phyloP scores from a whole-genome alignment of 2,329 filamentous ascomycete species.

The Neurospora crassa region DNA sequence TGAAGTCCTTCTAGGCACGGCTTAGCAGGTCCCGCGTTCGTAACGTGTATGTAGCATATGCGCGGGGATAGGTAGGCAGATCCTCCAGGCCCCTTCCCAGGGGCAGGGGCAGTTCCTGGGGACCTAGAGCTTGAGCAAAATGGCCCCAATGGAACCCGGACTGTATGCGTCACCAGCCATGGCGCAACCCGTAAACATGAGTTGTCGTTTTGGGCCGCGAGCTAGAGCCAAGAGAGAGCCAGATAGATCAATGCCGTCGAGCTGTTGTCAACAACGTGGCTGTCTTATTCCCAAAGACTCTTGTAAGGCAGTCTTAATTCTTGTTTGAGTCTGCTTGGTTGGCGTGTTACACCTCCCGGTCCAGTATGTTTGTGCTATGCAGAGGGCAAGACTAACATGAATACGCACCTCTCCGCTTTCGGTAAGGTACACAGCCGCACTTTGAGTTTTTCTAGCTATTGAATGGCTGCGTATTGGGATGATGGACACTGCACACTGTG shows the following conservation, averaged over 20 bases:
- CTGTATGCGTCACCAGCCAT: background rate
- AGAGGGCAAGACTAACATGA: background rate
- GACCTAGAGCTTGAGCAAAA: background rate
- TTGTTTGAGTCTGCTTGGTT: background rate
- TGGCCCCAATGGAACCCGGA: background rate
- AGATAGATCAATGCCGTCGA: background rate
- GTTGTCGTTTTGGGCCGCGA: background rate
- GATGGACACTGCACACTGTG: background rate
- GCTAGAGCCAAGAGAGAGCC: background rate
- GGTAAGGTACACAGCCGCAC: background rate
- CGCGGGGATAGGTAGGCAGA: background rate
- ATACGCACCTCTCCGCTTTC: background rate
- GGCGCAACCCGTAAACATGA: background rate
- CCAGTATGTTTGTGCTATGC: background rate
- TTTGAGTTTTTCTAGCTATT: too few relatives aligned
- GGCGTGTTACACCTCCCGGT: background rate
- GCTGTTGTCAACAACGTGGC: background rate
- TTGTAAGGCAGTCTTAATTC: background rate
- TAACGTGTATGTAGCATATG: background rate
- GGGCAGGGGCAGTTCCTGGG: background rate
- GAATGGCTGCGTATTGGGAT: too few relatives aligned
- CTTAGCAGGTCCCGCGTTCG: background rate
- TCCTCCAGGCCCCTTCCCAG: background rate
- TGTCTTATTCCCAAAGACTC: background rate
- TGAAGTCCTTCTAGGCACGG: background rate